Evolutionary conservation across 257 asterid genomes (phyloP), one percentile per base, ranked within the genome.

Genomic region (Nicotiana attenuata): DNA sequence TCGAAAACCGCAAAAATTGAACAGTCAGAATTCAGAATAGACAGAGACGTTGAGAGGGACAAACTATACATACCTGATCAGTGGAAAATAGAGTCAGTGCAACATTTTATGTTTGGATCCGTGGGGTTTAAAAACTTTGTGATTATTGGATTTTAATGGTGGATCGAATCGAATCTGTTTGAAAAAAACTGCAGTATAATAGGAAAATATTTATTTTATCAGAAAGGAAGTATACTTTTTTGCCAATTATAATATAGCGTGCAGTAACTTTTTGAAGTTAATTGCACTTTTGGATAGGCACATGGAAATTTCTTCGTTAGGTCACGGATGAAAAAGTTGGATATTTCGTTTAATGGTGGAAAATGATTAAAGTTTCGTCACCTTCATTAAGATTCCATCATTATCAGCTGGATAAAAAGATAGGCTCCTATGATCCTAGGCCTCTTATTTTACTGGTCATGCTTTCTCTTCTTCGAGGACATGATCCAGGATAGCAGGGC

Each of bases 101-200:
- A 71, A 6, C n/a, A 45, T 15, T 8, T 38, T 8, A 41, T 41
- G 11, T 20, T 69, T 69, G 78, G 78, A 71, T 31, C 13, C 15
- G 59, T 22, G 78, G 35, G 59, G 20, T 41, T 41, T 45, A 45
- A 41, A 71, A 45, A 15, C 78, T 13, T 41, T 20, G 78, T 45
- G 22, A 71, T 71, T 20, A 22, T 71, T 45, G 78, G 60, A 45
- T 45, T 71, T 33, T 45, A 69, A 69, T 69, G 57, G 13, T 5
- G 77, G 77, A 41, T 69, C 10, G 78, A 71, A n/a, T 45, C 38
- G 78, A 71, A 71, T 71, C 78, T 71, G 78, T 20, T 71, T 71
- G 78, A 13, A 13, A 22, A 35, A 31, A 13, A 66, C 7, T 22
- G 78, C 22, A 68, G 1, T 4, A n/a, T 68, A 24, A 10, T 9